These are phyloP conservation scores for Candida golubevii DNA, from an alignment of 805 yeast species.

Conservation along the genomic window DNA sequence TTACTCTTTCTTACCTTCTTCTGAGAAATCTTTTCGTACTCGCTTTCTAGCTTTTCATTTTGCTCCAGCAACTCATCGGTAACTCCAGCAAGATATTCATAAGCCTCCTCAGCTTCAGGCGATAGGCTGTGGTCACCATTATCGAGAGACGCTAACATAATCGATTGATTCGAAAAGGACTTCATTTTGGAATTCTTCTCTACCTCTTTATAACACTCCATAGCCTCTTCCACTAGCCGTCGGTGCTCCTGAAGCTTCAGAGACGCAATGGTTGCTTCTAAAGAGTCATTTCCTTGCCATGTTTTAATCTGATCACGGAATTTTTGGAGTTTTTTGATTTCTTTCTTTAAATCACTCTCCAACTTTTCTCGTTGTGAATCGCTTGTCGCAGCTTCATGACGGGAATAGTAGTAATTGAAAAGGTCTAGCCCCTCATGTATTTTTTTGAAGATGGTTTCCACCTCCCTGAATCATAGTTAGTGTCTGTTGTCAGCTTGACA, in stretches of 20 bases:
- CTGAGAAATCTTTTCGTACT: constrained; percentile 36
- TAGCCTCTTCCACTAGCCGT: constrained; percentile 40
- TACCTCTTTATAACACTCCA: constrained; percentile 43
- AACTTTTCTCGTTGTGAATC: constrained; percentile 42
- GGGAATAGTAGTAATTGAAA: constrained; percentile 41
- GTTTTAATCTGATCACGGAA: constrained; percentile 43
- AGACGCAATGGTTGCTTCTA: constrained; percentile 20
- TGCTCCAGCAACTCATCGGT: constrained; percentile 32
- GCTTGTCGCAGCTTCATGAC: constrained; percentile 36
- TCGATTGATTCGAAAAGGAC: constrained; percentile 42
- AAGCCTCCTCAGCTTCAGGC: constrained; percentile 32
- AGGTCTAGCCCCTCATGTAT: constrained; percentile 43
- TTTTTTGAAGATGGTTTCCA: constrained; percentile 40
- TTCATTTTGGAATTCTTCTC: constrained; percentile 41
- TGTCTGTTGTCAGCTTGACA: neutral
- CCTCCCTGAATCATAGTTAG: constrained; percentile 28
- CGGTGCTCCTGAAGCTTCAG: constrained; percentile 32
- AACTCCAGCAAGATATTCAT: constrained; percentile 29
- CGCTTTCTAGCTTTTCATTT: constrained; percentile 34
- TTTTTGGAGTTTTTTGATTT: constrained; percentile 43
- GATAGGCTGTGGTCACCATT: constrained; percentile 22
- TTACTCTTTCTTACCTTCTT: constrained; percentile 39
- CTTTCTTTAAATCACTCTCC: constrained; percentile 42
- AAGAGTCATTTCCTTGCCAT: constrained; percentile 36
- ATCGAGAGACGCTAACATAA: constrained; percentile 38